Conservation (phyloP, 1,139 yeast genomes). For the Lodderomyces parapsilosis region DNA sequence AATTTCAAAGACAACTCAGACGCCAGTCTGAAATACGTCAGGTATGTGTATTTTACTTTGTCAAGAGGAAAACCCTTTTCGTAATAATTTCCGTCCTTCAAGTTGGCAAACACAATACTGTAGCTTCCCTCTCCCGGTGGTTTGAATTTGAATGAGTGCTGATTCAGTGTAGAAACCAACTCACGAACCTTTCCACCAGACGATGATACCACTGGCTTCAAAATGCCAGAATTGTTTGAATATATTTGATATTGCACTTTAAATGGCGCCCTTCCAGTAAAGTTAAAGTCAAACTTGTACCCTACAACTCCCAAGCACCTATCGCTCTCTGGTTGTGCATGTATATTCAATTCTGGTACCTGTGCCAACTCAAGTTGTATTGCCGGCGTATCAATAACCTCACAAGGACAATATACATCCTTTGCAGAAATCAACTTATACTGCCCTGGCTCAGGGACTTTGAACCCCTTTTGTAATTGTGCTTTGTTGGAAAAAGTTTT, state of each 20-base stretch:
- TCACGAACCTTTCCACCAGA: constrained; percentile 28
- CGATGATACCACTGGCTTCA: constrained; percentile 32
- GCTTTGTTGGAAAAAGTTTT: constrained; percentile 32
- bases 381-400: constrained; percentile 32
- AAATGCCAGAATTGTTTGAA: constrained; percentile 35
- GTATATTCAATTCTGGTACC: constrained; percentile 53
- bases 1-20: constrained; percentile 30
- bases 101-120: constrained; percentile 61
- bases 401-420: constrained; percentile 67
- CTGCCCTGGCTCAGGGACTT: constrained; percentile 58
- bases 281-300: constrained; percentile 61
- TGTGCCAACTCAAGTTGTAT: constrained; percentile 26
- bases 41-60: constrained; percentile 40
- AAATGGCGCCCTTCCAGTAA: constrained; percentile 83
- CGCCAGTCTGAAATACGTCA: constrained; percentile 51
- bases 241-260: constrained; percentile 61
- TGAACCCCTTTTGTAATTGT: constrained; percentile 34
- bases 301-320: constrained; percentile 94
- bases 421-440: constrained; percentile 53
- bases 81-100: constrained; percentile 57
- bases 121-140: constrained; percentile 84
- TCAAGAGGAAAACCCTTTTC: constrained; percentile 30
- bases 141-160: constrained; percentile 56
- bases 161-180: constrained; percentile 21
- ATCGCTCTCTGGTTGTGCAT: constrained; percentile 66